phyloP scores from a whole-genome alignment of 169 alveolate species.

The Plasmodium coatneyi region DNA sequence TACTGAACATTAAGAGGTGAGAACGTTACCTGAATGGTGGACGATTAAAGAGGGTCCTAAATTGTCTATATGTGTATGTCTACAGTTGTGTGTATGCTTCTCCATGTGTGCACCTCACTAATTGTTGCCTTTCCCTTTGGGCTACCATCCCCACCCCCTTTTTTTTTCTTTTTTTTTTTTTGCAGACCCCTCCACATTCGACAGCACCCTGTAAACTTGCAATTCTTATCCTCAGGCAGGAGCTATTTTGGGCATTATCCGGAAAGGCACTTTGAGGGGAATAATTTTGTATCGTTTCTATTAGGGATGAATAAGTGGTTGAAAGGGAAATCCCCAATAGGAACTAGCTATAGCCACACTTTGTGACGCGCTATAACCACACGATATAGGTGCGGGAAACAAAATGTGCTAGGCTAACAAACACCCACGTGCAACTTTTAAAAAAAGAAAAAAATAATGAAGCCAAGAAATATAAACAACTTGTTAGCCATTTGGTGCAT shows the following conservation, averaged over 20 bases:
- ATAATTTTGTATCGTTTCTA: background rate
- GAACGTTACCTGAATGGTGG: background rate
- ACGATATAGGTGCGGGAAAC: background rate
- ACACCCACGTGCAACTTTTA: background rate
- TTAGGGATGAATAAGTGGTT: background rate
- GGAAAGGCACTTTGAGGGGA: background rate
- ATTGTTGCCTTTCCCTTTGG: background rate
- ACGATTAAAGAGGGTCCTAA: background rate
- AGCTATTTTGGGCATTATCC: background rate
- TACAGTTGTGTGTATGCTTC: background rate
- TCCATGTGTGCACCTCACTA: background rate
- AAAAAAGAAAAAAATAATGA: slow-evolving; percentile 11
- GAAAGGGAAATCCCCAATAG: background rate
- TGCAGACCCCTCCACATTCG: background rate
- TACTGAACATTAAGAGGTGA: background rate
- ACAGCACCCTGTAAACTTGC: background rate
- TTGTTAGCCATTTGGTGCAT: slow-evolving; percentile 4
- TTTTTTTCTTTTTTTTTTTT: background rate
- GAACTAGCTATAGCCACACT: background rate
- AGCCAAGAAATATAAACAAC: slow-evolving; percentile 31
- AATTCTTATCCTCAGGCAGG: background rate
- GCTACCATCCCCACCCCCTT: background rate
- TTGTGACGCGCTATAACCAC: background rate
- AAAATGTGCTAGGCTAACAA: background rate
- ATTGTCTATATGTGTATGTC: slow-evolving; percentile 15